These are phyloP conservation scores for Drechslera avenae DNA, from an alignment of 2,329 filamentous ascomycete genomes.

Conservation along the genomic window DNA sequence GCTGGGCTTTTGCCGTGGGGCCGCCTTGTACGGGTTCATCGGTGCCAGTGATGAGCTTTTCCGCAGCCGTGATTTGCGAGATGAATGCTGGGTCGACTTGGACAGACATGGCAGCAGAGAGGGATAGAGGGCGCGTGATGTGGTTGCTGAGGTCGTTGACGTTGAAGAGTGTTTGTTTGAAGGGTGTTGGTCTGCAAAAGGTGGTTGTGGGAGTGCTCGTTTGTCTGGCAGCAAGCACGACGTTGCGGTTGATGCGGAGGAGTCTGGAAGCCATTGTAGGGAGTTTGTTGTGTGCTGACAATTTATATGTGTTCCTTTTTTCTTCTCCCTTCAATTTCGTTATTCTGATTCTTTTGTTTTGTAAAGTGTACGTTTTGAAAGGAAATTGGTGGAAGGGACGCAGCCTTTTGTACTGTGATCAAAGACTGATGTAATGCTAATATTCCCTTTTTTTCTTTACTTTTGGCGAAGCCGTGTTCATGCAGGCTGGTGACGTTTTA, in stretches of 20 bases:
- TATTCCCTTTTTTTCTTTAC: background rate
- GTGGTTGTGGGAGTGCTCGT: background rate
- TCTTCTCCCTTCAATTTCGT: background rate
- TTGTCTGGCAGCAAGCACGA: constrained; percentile 4
- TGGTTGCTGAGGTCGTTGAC: constrained; percentile 16
- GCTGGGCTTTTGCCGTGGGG: constrained; percentile 51
- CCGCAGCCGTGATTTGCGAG: constrained; percentile 49
- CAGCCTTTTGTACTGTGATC: constrained; percentile 3
- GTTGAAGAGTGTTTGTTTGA: background rate
- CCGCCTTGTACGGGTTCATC: constrained; percentile 45
- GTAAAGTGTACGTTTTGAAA: background rate
- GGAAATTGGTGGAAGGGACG: background rate
- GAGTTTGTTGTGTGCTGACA: background rate
- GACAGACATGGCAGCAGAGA: constrained; percentile 23
- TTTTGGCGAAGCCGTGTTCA: background rate
- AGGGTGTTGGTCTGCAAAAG: background rate
- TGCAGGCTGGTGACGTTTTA: constrained; percentile 8
- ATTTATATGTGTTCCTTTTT: background rate
- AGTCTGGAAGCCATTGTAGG: constrained; percentile 10
- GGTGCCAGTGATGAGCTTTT: constrained; percentile 49
- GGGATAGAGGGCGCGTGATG: background rate
- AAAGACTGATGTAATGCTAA: constrained; percentile 11
- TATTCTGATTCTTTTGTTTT: no score
- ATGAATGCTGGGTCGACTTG: constrained; percentile 48
- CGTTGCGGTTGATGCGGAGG: constrained; percentile 8